Base-by-base conservation (phyloP, 345 rosid genomes). In the Rhodamnia argentea region DNA sequence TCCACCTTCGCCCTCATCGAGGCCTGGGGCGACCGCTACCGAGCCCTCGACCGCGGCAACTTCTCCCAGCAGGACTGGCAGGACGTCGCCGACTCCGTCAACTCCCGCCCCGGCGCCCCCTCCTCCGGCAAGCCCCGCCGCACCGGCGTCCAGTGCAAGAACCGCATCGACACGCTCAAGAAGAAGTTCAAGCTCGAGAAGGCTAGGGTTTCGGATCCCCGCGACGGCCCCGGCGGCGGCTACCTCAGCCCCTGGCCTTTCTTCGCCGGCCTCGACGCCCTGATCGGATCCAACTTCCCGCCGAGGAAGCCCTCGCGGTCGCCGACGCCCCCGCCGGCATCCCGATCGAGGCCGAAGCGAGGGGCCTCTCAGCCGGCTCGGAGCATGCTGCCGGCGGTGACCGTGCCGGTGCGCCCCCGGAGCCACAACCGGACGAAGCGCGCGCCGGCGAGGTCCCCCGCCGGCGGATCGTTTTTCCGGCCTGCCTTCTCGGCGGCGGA, bases 21-120 rank as follows among this genome's bases (percentile, higher is more conserved):
- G 83, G 96, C 96, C 9, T 97, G 99, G 99, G 98, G 99, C 12
- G 91, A 91, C 74, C 96, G 98, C 7, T 96, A 91, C 90, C 58
- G 93, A 13, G 89, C 92, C 70, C 95, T 94, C 83, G 95, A 94
- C 94, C 90, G 98, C 16, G 96, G 99, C 9, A 94, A 93, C 85
- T 96, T 96, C 89, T 93, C 97, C 11, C 98, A 93, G 85, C 89
- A 91, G 89, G 91, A 91, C 85, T 92, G 94, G 94, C 91, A 90
- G 70, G 94, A 92, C 70, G 94, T 92, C 59, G 92, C 92, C 47
- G 91, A 91, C 84, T 88, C 92, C 82, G 92, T 92, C 84, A 92
- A 91, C 89, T 87, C 89, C 64, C 89, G 87, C 75, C 94, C 70
- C 82, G 57, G 29, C 57, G 47, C 37, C 16, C 24, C 51, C 32